Percentiles rank a stretch among this genome's conserved stretches.
Conservation (phyloP, 1,284 basidiomycete genomes). For the Trichosporon ovoides region DNA sequence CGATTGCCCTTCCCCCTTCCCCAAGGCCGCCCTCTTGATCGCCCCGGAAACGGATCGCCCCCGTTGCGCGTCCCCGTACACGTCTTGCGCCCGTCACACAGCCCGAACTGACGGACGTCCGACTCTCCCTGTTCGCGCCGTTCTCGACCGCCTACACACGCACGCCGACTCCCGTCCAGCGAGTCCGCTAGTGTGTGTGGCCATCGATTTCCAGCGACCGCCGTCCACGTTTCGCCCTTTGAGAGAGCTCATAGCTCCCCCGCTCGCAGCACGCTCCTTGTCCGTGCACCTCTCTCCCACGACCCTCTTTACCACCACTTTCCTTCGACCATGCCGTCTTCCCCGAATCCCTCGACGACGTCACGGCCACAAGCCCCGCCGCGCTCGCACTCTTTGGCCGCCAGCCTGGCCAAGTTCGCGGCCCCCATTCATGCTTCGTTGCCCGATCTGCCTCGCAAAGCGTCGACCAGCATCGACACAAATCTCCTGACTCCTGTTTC, state of each 20-base stretch:
- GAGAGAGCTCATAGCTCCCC: constrained; percentile 4
- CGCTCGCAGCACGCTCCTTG: constrained; percentile 2
- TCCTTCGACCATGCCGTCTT: constrained; percentile 1
- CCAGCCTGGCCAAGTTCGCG: background rate
- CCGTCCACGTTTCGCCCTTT: background rate
- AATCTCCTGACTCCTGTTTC: constrained; percentile 1
- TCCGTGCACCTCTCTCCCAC: constrained; percentile 1
- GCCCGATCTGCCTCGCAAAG: background rate
- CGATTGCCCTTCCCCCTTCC: too few relatives aligned
- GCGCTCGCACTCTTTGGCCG: background rate
- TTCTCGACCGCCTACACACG: background rate
- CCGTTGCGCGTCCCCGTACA: too few relatives aligned
- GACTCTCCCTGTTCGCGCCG: background rate
- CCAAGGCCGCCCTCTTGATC: too few relatives aligned
- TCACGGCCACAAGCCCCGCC: background rate
- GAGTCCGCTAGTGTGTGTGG: background rate
- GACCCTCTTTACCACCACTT: background rate
- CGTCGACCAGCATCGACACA: background rate
- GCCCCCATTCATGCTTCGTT: background rate
- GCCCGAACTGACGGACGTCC: too few relatives aligned
- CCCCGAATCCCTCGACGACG: background rate
- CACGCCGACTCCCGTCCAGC: background rate
- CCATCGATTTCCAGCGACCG: background rate
- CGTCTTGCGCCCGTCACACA: too few relatives aligned
- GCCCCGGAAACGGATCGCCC: too few relatives aligned